A percentile compares a stretch with the other conserved stretches of the same genome.
Evolutionary conservation across 2,329 filamentous ascomycete genomes (phyloP).

Genomic region (Cadophora malorum): DNA sequence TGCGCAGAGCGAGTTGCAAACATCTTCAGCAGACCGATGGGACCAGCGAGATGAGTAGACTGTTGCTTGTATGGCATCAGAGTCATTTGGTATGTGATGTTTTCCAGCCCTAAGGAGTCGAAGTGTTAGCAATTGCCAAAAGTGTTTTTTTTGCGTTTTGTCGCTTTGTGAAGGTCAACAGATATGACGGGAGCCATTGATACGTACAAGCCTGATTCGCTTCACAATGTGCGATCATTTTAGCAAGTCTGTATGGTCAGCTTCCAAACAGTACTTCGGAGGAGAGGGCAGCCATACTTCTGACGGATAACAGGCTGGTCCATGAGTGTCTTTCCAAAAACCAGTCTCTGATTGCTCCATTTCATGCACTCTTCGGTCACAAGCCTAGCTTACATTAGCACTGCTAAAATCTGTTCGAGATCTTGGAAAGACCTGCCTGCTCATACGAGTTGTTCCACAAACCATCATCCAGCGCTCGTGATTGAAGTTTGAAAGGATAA

Average conservation of each 20-base stretch:
- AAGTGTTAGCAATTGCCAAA: background rate
- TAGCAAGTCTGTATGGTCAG: conserved; percentile 65
- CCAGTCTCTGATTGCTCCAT: conserved; percentile 85
- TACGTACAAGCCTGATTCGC: conserved; percentile 72
- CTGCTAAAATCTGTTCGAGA: background rate
- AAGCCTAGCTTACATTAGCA: conserved; percentile 51
- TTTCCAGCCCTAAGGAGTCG: conserved; percentile 65
- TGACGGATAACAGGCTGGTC: conserved; percentile 83
- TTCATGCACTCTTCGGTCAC: conserved; percentile 86
- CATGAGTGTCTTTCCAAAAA: conserved; percentile 83
- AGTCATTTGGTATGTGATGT: conserved; percentile 87
- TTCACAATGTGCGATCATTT: conserved; percentile 84
- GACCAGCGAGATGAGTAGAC: conserved; percentile 75
- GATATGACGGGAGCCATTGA: background rate
- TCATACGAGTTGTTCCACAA: conserved; percentile 68
- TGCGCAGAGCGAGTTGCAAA: conserved; percentile 78
- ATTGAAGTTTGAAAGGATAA: conserved; percentile 89
- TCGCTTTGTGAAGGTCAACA: background rate
- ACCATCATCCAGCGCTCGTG: conserved; percentile 83
- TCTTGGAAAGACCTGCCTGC: conserved; percentile 33
- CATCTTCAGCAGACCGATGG: conserved; percentile 83
- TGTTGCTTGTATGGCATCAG: conserved; percentile 83
- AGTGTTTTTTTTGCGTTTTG: background rate
- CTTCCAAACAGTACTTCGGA: background rate
- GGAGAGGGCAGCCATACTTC: conserved; percentile 60